phyloP scores from a whole-genome alignment of 176 grass and related monocot species.

The Sorghum bicolor region Sorghum_bicolor_NCBIv3 NC_012875.2:48531001-48531500 shows the following conservation, averaged over 20 bases:
- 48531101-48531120: not conserved
- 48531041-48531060: not conserved
- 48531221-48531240: not conserved
- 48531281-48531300: not conserved
- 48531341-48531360: not conserved
- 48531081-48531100: no score
- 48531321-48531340: not conserved
- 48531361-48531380: not conserved
- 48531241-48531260: not conserved
- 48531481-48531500: no score
- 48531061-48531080: not conserved
- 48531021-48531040: not conserved
- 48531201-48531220: slow-evolving; percentile 7
- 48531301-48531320: not conserved
- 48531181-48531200: slow-evolving; percentile 50
- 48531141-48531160: slow-evolving; percentile 58
- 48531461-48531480: no score
- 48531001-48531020: not conserved
- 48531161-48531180: slow-evolving; percentile 56
- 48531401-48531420: no score
- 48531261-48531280: not conserved
- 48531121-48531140: not conserved
- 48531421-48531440: no score
- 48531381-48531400: no score
- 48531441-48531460: no score